Conservation (phyloP, 768 basidiomycete species). For the Mycena sanguinolenta region DNA sequence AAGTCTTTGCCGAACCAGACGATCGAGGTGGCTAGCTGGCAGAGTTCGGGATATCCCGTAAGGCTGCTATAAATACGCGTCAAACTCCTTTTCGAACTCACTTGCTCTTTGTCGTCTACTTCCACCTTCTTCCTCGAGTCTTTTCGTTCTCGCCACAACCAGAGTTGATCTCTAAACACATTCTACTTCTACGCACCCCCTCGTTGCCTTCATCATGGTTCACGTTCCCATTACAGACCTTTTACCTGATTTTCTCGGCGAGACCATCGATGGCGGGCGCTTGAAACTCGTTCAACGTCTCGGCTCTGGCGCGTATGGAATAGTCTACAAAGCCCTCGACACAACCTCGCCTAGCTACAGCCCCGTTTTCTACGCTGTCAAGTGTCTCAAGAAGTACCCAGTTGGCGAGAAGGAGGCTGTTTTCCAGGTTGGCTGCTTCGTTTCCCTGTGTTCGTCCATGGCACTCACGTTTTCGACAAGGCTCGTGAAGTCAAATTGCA, state of each 20-base stretch:
- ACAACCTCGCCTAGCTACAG: slow-evolving; percentile 51
- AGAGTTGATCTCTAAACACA: slow-evolving; percentile 35
- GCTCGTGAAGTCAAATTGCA: slow-evolving; percentile 78
- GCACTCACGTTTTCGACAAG: too few relatives aligned
- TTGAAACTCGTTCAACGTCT: slow-evolving; percentile 73
- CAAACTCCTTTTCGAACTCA: slow-evolving; percentile 10
- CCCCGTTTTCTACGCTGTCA: slow-evolving; percentile 74
- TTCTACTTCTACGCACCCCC: slow-evolving; percentile 31
- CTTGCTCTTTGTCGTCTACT: slow-evolving; percentile 13
- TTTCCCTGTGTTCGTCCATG: too few relatives aligned
- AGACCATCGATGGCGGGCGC: slow-evolving; percentile 56
- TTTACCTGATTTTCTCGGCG: slow-evolving; percentile 63
- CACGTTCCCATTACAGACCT: slow-evolving; percentile 55
- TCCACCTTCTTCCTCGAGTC: slow-evolving; percentile 8
- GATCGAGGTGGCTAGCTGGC: background rate
- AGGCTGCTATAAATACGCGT: slow-evolving; percentile 6
- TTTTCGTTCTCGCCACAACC: slow-evolving; percentile 19
- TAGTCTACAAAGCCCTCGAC: slow-evolving; percentile 82
- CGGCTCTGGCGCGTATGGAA: slow-evolving; percentile 83
- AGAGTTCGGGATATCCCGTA: background rate
- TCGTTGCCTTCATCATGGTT: slow-evolving; percentile 51
- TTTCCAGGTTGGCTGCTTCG: too few relatives aligned
- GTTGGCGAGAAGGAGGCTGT: slow-evolving; percentile 67
- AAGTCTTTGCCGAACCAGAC: background rate
- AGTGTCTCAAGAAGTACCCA: slow-evolving; percentile 76